Percentiles rank a stretch among this genome's conserved stretches.
phyloP scores from a whole-genome alignment of 441 rosid species.

The Euphorbia schlechtendalii region DNA sequence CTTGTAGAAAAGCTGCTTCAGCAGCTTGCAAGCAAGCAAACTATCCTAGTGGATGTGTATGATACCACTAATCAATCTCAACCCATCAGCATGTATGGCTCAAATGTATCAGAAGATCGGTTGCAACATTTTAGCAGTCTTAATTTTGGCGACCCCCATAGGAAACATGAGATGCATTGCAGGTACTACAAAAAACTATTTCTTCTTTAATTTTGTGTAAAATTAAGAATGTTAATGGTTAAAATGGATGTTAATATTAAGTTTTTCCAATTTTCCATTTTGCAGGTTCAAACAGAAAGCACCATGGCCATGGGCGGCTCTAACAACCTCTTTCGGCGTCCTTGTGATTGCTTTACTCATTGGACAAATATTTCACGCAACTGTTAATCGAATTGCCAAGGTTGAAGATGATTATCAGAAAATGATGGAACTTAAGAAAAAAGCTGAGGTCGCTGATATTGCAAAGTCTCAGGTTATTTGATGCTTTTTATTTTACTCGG shows the following conservation, averaged over 20 bases:
- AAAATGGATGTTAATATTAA: neutral
- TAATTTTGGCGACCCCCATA: slow-evolving; percentile 83
- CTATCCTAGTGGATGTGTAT: slow-evolving; percentile 80
- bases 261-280: no score
- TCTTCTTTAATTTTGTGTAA: neutral
- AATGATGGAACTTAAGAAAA: slow-evolving; percentile 70
- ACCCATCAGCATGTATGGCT: slow-evolving; percentile 90
- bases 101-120: slow-evolving; percentile 44
- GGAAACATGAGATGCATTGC: slow-evolving; percentile 93
- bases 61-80: slow-evolving; percentile 60
- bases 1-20: slow-evolving; percentile 89
- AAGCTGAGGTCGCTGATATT: slow-evolving; percentile 86
- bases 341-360: slow-evolving; percentile 72
- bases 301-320: slow-evolving; percentile 67
- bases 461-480: slow-evolving; percentile 83
- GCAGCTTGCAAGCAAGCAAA: slow-evolving; percentile 90
- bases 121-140: slow-evolving; percentile 61
- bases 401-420: slow-evolving; percentile 72
- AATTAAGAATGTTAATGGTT: neutral
- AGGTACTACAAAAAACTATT: slow-evolving; percentile 42
- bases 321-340: slow-evolving; percentile 50
- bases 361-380: slow-evolving; percentile 71
- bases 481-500: slow-evolving; percentile 15
- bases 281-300: slow-evolving; percentile 72
- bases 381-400: slow-evolving; percentile 65